A percentile compares a stretch with the other conserved stretches of the same genome.
Conservation (phyloP, 257 asterid genomes). For the Nicotiana tabacum region DNA sequence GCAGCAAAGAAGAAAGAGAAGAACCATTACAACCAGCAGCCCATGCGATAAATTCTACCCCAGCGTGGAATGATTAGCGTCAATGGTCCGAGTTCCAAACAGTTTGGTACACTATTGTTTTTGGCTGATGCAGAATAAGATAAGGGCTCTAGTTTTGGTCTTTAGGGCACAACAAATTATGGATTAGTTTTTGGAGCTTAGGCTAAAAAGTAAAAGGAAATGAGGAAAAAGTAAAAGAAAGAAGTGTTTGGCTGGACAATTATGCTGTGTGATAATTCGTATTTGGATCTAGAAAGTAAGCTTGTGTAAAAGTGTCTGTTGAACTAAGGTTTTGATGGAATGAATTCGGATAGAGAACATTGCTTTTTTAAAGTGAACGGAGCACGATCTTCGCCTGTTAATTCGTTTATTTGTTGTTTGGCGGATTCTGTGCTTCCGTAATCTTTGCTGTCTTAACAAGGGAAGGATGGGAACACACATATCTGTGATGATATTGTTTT, state of each 20-base stretch:
- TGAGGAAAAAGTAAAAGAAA: neutral
- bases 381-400: neutral
- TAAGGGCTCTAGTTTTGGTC: neutral
- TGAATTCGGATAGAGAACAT: neutral
- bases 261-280: neutral
- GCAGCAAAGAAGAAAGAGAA: constrained; percentile 97
- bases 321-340: neutral
- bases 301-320: neutral
- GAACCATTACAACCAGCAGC: constrained; percentile 95
- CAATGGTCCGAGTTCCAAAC: constrained; percentile 10
- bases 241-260: constrained; percentile 5
- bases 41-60: constrained; percentile 42
- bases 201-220: neutral
- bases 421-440: neutral
- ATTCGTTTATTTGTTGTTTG: neutral
- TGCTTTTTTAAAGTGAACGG: neutral
- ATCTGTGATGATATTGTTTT: neutral
- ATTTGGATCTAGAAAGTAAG: neutral
- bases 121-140: constrained; percentile 2
- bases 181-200: constrained; percentile 1
- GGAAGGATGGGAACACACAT: neutral
- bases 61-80: neutral
- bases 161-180: neutral
- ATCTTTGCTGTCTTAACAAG: neutral
- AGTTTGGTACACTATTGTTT: neutral